Base-by-base conservation (phyloP, 257 asterid species). In the Catharanthus roseus region DNA sequence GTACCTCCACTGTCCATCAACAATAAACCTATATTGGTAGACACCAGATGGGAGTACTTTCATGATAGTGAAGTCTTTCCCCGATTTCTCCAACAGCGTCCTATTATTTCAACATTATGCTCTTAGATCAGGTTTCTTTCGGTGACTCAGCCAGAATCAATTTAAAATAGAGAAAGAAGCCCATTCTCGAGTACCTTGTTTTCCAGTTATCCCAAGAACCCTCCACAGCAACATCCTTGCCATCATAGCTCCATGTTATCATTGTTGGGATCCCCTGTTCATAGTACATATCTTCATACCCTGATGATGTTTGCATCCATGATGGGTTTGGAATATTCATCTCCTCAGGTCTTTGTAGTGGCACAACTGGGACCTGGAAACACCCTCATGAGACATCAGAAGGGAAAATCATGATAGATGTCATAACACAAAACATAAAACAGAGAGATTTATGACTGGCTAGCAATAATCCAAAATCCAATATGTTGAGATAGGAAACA, bases 121-220 rank as follows among this genome's bases (percentile, higher is more conserved):
- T 57, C 50, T 26, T 53, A 60, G 55, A 69, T 80, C 53, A 69
- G 75, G 76, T 75, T 76, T 56, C 67, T 6, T 62, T 42, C 13
- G 5, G 54, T 3, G 29, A 13, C 44, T 23, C 23, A 68, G 58
- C 36, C 31, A 69, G 65, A 72, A 74, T 67, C 55, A 33, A 31
- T 10, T 72, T 53, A 23, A 26, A 75, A 49, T 11, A 9, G 69
- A 28, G 23, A 47, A 54, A 10, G 44, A 24, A 61, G 26, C 44
- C 6, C 42, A n/a, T 42, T 10, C 28, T 62, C 13, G 71, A 55
- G 47, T 23, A 91, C 99, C 97, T 91, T 56, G 97, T 81, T 78
- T 86, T 91, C 97, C 99, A 95, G 78, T 86, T 79, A 82, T 95
- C 97, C 99, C 99, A 95, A 24, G 99, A 95, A 51, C 99, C 99